phyloP scores from a whole-genome alignment of 805 yeast genomes.

The Cyberlindnera misumaiensis region DNA sequence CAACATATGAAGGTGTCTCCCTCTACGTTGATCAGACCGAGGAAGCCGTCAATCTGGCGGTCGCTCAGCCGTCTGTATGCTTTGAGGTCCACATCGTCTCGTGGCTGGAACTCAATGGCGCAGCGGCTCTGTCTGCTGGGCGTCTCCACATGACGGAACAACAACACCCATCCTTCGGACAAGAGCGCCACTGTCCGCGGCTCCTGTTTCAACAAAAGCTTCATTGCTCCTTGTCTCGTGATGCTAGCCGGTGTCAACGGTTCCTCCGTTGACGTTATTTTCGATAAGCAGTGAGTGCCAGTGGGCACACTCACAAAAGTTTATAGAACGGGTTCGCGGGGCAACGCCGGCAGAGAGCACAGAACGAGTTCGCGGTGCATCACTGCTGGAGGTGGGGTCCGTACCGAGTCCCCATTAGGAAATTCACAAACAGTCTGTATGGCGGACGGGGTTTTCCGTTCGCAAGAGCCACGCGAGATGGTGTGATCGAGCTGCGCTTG shows the following conservation, averaged over 20 bases:
- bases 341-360: too few species aligned
- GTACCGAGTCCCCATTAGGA: neutral
- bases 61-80: slow-evolving; percentile 37
- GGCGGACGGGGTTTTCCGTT: neutral
- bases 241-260: too few species aligned
- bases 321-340: slow-evolving; percentile 1
- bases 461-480: neutral
- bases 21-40: slow-evolving; percentile 73
- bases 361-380: slow-evolving; percentile 1
- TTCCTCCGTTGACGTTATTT: too few species aligned
- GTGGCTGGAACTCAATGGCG: slow-evolving; percentile 43
- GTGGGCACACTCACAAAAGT: too few species aligned
- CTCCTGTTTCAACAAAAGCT: slow-evolving; percentile 28
- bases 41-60: slow-evolving; percentile 53
- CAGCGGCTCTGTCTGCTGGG: slow-evolving; percentile 29
- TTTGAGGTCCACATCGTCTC: slow-evolving; percentile 29
- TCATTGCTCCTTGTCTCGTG: slow-evolving; percentile 22
- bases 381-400: too few species aligned
- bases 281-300: too few species aligned
- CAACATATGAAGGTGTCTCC: slow-evolving; percentile 67
- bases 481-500: neutral
- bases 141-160: slow-evolving; percentile 35
- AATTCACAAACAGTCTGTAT: neutral
- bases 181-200: slow-evolving; percentile 36
- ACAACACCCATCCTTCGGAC: slow-evolving; percentile 37